Evolutionary conservation across 2,329 filamentous ascomycete genomes (phyloP), one percentile per base, ranked within the genome.

Genomic region (Monilinia fructicola): DNA sequence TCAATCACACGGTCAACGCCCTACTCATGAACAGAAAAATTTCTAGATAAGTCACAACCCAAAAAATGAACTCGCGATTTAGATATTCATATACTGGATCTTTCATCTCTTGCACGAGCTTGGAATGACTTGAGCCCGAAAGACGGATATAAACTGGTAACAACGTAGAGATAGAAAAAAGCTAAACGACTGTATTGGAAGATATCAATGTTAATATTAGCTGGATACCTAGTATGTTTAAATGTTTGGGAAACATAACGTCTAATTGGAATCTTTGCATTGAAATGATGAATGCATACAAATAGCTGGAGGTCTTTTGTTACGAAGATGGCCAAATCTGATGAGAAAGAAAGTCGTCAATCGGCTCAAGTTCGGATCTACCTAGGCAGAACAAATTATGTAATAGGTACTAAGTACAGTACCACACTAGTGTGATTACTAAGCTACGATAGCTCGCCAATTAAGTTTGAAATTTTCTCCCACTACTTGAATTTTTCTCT

Each of bases 381-480:
- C n/a, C n/a, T n/a, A n/a, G n/a, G n/a, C n/a, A n/a, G n/a, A n/a
- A n/a, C n/a, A n/a, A n/a, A n/a, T n/a, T n/a, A n/a, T n/a, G n/a
- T n/a, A n/a, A n/a, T n/a, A n/a, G n/a, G n/a, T n/a, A n/a, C n/a
- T n/a, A n/a, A n/a, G n/a, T n/a, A n/a, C n/a, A n/a, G n/a, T n/a
- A 7, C 5, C 35, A 5, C 11, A 21, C 38, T n/a, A 63, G 46
- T 0, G 31, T 11, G 6, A 26, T 63, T 42, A 54, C 23, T 63
- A 63, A 54, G 46, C 48, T 18, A 16, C 40, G 16, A 42, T 42
- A 23, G 4, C 23, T 63, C 35, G 60, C 35, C 59, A 54, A 64
- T 48, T 58, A 48, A 54, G 31, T 44, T 50, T 42, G 28, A 21
- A 44, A 26, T 26, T 52, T 42, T 4, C 12, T 61, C 38, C 12